Evolutionary conservation across 345 rosid species (phyloP).

Genomic region (Geranium rotundifolium): DNA sequence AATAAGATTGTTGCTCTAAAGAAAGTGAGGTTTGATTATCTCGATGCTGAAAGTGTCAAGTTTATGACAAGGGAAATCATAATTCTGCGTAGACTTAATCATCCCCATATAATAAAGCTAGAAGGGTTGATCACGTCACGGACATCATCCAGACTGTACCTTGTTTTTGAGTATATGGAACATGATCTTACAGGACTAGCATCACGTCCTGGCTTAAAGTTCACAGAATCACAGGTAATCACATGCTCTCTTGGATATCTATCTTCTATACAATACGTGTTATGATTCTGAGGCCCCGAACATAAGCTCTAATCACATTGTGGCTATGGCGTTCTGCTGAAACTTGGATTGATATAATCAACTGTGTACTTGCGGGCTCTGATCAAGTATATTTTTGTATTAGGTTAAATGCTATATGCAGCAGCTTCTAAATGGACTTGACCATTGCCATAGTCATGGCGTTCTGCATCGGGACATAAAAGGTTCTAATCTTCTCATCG

Average conservation of each 20-base stretch:
- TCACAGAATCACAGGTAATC: conserved; percentile 81
- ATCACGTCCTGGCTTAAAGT: conserved; percentile 70
- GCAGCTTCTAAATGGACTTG: conserved; percentile 87
- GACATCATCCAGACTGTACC: conserved; percentile 64
- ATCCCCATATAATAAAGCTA: conserved; percentile 82
- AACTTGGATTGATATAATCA: not conserved
- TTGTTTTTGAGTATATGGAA: conserved; percentile 95
- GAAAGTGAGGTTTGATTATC: conserved; percentile 71
- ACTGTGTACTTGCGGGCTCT: conserved; percentile 2
- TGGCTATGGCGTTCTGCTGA: too few relatives aligned
- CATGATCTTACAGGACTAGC: conserved; percentile 93
- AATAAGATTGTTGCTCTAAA: conserved; percentile 78
- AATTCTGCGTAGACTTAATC: conserved; percentile 75
- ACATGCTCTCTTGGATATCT: not conserved
- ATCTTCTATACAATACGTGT: not conserved
- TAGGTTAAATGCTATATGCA: conserved; percentile 95
- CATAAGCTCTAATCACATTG: too few relatives aligned
- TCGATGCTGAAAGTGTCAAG: conserved; percentile 71
- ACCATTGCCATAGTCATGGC: conserved; percentile 77
- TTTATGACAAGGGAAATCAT: conserved; percentile 91
- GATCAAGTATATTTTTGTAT: conserved; percentile 2
- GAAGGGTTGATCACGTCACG: conserved; percentile 85
- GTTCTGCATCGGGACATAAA: conserved; percentile 91
- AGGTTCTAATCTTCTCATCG: conserved; percentile 92
- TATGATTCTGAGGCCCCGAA: not conserved